Evolutionary conservation across 2,329 filamentous ascomycete species (phyloP).

Genomic region (Samsoniella hepiali): DNA sequence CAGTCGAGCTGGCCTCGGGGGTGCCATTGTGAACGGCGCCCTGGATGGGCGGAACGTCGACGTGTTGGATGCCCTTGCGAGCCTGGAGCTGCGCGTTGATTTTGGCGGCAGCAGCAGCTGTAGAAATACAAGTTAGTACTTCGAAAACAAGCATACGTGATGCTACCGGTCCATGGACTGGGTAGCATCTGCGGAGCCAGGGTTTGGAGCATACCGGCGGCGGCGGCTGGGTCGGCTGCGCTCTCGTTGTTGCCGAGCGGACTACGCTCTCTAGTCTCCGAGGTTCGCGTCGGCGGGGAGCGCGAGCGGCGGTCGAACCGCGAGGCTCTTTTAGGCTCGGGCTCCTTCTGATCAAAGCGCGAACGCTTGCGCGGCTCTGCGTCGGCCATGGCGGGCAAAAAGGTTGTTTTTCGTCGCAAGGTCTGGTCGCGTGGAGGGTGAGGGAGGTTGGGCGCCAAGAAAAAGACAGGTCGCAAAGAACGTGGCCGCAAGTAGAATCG

Average conservation of each 20-base stretch:
- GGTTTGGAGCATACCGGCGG: constrained; percentile 59
- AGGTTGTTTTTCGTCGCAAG: not conserved
- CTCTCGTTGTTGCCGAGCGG: constrained; percentile 58
- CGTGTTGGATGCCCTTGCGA: constrained; percentile 85
- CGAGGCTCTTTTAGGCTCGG: constrained; percentile 71
- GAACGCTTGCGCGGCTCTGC: constrained; percentile 74
- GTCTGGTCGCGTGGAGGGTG: not conserved
- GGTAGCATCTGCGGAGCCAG: not conserved
- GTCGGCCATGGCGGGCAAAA: constrained; percentile 57
- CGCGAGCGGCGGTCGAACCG: constrained; percentile 91
- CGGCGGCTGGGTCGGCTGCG: constrained; percentile 66
- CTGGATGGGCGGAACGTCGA: constrained; percentile 80
- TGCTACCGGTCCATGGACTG: not conserved
- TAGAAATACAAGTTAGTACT: constrained; percentile 13
- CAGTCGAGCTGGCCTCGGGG: constrained; percentile 34
- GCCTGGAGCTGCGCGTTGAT: constrained; percentile 82
- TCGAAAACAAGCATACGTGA: too few relatives aligned
- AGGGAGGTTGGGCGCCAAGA: not conserved
- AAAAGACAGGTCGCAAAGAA: not conserved
- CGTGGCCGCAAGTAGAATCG: too few relatives aligned
- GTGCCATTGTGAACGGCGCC: constrained; percentile 49
- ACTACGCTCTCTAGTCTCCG: constrained; percentile 78
- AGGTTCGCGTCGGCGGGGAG: constrained; percentile 67
- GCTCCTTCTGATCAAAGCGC: constrained; percentile 89
- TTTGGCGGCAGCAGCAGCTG: constrained; percentile 82